Conservation (phyloP, 2,329 filamentous ascomycete species). For the Claviceps citrina region DNA sequence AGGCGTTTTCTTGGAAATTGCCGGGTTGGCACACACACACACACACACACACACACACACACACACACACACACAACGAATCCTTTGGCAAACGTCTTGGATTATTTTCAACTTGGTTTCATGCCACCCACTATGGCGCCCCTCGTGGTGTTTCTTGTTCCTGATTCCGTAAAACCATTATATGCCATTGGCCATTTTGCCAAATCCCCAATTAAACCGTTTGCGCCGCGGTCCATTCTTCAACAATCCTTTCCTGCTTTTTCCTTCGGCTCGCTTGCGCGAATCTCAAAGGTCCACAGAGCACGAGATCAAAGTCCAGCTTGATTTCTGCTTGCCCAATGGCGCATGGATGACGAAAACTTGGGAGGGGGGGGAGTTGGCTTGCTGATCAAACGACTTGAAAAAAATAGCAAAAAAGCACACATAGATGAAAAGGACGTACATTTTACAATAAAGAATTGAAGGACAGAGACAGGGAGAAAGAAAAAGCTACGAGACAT, state of each 20-base stretch:
- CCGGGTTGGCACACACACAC: not conserved
- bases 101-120: too few relatives aligned
- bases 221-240: slow-evolving; percentile 6
- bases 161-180: slow-evolving; percentile 1
- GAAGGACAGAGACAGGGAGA: slow-evolving; percentile 4
- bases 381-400: not conserved
- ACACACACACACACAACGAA: not conserved
- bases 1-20: too few relatives aligned
- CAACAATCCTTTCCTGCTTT: slow-evolving; percentile 2
- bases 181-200: slow-evolving; percentile 6
- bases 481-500: slow-evolving; percentile 6
- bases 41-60: not conserved
- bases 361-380: not conserved
- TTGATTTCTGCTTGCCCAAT: slow-evolving; percentile 3
- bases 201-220: slow-evolving; percentile 5
- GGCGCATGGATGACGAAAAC: not conserved
- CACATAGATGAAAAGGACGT: slow-evolving; percentile 1
- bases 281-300: slow-evolving; percentile 7
- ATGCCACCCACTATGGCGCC: not conserved
- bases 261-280: slow-evolving; percentile 1
- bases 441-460: slow-evolving; percentile 3
- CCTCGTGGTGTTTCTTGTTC: not conserved
- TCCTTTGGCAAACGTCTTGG: not conserved
- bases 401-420: slow-evolving; percentile 2
- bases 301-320: slow-evolving; percentile 20